Conservation (phyloP, 2,329 filamentous ascomycete genomes). For the Xylariaceae sp. region DNA sequence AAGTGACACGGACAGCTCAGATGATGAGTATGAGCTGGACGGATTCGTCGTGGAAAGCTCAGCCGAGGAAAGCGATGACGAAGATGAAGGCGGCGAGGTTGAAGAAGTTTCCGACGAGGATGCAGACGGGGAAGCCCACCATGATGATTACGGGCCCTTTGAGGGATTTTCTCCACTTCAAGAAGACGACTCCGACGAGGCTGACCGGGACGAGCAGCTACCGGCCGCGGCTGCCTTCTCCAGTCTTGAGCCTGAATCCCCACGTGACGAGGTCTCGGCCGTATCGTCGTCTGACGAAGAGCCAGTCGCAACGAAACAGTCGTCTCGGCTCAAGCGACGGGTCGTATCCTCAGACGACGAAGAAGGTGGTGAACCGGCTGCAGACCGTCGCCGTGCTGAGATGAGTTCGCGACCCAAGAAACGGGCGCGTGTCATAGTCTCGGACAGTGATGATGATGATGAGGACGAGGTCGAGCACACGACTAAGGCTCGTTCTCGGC, state of each 20-base stretch:
- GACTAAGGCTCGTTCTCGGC: too few species aligned
- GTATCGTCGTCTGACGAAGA: conserved; percentile 14
- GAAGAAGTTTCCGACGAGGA: conserved; percentile 10
- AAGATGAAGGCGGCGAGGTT: conserved; percentile 18
- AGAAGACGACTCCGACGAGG: conserved; percentile 14
- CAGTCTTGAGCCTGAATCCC: conserved; percentile 20
- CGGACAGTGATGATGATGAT: conserved; percentile 17
- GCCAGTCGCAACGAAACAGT: conserved; percentile 2
- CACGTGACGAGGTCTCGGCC: conserved; percentile 9
- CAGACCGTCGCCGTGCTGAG: background rate
- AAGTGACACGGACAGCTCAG: conserved; percentile 1
- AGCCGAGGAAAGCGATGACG: conserved; percentile 14
- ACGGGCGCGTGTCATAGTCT: conserved; percentile 11
- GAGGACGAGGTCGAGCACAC: conserved; percentile 14
- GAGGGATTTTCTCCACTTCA: conserved; percentile 24
- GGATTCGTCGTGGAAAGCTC: conserved; percentile 24
- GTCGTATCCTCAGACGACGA: conserved; percentile 26
- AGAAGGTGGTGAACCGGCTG: conserved; percentile 2
- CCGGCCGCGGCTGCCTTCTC: conserved; percentile 16
- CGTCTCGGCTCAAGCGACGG: conserved; percentile 18
- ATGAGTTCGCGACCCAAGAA: conserved; percentile 8
- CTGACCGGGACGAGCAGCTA: conserved; percentile 4
- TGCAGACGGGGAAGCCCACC: conserved; percentile 20
- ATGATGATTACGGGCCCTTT: conserved; percentile 16
- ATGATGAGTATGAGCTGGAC: conserved; percentile 13